phyloP scores from a whole-genome alignment of 495 filamentous ascomycete genomes.

The Lophiotrema nucula region DNA sequence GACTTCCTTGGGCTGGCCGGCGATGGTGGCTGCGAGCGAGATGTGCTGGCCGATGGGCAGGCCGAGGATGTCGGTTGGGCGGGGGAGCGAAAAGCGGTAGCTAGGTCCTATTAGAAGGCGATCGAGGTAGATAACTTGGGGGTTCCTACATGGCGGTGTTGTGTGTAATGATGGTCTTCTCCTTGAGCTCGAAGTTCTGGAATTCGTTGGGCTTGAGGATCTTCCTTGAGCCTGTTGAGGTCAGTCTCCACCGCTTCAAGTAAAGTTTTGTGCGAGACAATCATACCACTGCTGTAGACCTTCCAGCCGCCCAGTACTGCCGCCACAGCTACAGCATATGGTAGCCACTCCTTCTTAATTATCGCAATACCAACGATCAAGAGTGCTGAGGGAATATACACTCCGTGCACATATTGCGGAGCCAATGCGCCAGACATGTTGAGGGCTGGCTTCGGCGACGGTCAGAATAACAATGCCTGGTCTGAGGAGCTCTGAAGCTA shows the following conservation, averaged over 20 bases:
- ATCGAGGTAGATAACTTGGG: background rate
- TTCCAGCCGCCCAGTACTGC: slow-evolving; percentile 62
- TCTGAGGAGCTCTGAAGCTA: too few species aligned
- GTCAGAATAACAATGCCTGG: too few species aligned
- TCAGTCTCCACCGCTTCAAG: background rate
- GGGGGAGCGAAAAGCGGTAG: slow-evolving; percentile 87
- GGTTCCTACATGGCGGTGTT: slow-evolving; percentile 82
- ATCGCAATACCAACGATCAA: slow-evolving; percentile 73
- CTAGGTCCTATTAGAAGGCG: slow-evolving; percentile 40
- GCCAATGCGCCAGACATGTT: slow-evolving; percentile 36
- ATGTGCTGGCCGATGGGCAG: slow-evolving; percentile 98
- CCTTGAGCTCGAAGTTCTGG: slow-evolving; percentile 84
- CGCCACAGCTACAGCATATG: slow-evolving; percentile 66
- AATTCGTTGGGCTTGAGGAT: slow-evolving; percentile 83
- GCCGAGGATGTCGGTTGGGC: slow-evolving; percentile 76
- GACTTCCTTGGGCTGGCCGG: slow-evolving; percentile 78
- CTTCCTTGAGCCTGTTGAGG: slow-evolving; percentile 64
- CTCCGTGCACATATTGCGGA: slow-evolving; percentile 62
- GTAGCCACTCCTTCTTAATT: slow-evolving; percentile 73
- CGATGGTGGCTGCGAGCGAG: slow-evolving; percentile 80
- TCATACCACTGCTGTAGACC: slow-evolving; percentile 59
- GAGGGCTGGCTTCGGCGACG: background rate
- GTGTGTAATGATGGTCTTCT: slow-evolving; percentile 91
- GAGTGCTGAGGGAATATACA: slow-evolving; percentile 83
- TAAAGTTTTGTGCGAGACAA: background rate